These are phyloP conservation scores for Colletotrichum musae DNA, from an alignment of 2,329 filamentous ascomycete genomes.

Conservation along the genomic window DNA sequence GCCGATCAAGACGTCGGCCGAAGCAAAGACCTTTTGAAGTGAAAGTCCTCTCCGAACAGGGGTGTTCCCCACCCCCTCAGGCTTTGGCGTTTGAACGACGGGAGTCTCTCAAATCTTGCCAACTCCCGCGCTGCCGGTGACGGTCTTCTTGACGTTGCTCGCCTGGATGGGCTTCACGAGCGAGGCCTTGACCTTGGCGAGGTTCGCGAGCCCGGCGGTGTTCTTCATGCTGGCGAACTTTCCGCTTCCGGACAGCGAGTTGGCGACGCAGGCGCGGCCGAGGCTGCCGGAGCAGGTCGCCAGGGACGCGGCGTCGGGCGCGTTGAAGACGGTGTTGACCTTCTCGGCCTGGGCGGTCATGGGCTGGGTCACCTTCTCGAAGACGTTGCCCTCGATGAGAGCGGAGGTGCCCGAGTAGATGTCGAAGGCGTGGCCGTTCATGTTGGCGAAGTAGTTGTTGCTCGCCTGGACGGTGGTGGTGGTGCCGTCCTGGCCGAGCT, in stretches of 20 bases:
- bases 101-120: not conserved
- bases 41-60: too few species aligned
- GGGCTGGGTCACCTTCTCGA: not conserved
- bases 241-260: slow-evolving; percentile 48
- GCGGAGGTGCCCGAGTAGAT: slow-evolving; percentile 55
- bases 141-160: not conserved
- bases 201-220: slow-evolving; percentile 18
- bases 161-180: not conserved
- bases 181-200: slow-evolving; percentile 12
- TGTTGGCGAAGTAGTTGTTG: slow-evolving; percentile 49
- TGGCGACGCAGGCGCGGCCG: slow-evolving; percentile 48
- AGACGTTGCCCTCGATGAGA: slow-evolving; percentile 46
- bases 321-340: not conserved
- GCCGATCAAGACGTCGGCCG: too few species aligned
- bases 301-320: not conserved
- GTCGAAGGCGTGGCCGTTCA: slow-evolving; percentile 64
- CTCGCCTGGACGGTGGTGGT: slow-evolving; percentile 44
- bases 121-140: not conserved
- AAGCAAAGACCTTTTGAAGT: too few species aligned
- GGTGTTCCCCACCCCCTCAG: too few species aligned
- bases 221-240: slow-evolving; percentile 37
- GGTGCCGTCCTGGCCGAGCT: slow-evolving; percentile 48
- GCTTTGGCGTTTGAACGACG: too few species aligned
- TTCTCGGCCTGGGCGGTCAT: not conserved
- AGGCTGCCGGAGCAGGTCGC: slow-evolving; percentile 30